Percentiles rank a stretch among this genome's conserved stretches.
Conservation (phyloP, 2,329 filamentous ascomycete genomes). For the Hypomyces perniciosus region DNA sequence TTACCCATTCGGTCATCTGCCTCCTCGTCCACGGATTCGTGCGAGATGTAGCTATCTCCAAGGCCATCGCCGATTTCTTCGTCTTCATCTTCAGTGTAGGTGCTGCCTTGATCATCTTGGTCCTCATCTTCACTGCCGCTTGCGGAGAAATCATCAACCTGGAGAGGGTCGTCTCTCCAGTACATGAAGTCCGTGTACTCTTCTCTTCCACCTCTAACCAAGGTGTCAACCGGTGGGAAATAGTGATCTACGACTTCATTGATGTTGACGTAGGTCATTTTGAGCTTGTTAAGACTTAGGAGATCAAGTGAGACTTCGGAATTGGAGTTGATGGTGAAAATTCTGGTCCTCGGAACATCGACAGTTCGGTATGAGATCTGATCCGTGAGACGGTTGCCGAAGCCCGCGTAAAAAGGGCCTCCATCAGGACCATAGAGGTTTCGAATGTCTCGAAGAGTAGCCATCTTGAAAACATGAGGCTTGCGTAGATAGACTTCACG, state of each 20-base stretch:
- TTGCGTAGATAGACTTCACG: constrained; percentile 93
- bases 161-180: constrained; percentile 81
- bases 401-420: constrained; percentile 92
- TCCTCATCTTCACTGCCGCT: constrained; percentile 57
- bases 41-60: constrained; percentile 51
- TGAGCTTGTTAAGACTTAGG: constrained; percentile 85
- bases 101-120: constrained; percentile 38
- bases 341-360: constrained; percentile 87
- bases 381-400: constrained; percentile 93
- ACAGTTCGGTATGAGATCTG: constrained; percentile 94
- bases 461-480: constrained; percentile 99
- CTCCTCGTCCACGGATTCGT: constrained; percentile 40
- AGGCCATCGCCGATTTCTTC: constrained; percentile 37
- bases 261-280: constrained; percentile 96
- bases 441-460: constrained; percentile 88
- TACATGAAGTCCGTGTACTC: constrained; percentile 97
- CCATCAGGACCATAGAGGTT: constrained; percentile 72
- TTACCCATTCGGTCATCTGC: constrained; percentile 26
- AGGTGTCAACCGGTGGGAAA: constrained; percentile 83
- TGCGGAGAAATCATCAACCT: constrained; percentile 82
- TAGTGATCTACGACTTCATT: constrained; percentile 96
- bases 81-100: constrained; percentile 40
- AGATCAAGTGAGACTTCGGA: constrained; percentile 91
- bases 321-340: constrained; percentile 98
- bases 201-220: constrained; percentile 85